Evolutionary conservation across 768 basidiomycete genomes (phyloP).

Genomic region (Lactifluus pinguis): DNA sequence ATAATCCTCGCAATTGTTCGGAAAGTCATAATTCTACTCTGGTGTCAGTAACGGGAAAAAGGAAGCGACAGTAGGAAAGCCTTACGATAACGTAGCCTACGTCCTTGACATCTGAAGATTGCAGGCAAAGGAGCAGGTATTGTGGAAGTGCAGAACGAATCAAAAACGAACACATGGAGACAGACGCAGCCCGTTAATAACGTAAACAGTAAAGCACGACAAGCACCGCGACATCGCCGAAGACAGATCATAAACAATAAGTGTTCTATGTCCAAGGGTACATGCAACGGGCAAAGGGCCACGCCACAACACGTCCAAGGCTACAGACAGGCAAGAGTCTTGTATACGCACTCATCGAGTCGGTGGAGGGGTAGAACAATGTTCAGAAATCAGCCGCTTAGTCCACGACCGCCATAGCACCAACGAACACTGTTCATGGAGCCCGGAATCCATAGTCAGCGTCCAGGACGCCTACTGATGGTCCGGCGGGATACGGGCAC

Average conservation of each 20-base stretch:
- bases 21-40: conserved; percentile 88
- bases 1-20: conserved; percentile 98
- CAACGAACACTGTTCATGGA: conserved; percentile 42
- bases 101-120: conserved; percentile 89
- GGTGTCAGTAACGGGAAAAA: background rate
- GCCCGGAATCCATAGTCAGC: conserved; percentile 30
- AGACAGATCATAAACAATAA: conserved; percentile 28
- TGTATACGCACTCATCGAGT: conserved; percentile 35
- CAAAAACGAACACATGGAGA: conserved; percentile 28
- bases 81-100: conserved; percentile 93
- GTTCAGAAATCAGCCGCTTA: conserved; percentile 30
- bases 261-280: conserved; percentile 32
- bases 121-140: conserved; percentile 22
- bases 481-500: conserved; percentile 19
- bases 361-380: conserved; percentile 31
- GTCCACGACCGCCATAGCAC: conserved; percentile 46
- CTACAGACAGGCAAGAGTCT: conserved; percentile 44
- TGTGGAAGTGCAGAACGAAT: conserved; percentile 22
- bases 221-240: conserved; percentile 42
- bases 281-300: conserved; percentile 28
- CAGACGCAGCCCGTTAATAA: conserved; percentile 42
- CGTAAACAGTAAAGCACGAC: conserved; percentile 28
- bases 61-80: conserved; percentile 19
- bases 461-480: conserved; percentile 18
- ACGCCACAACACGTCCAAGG: conserved; percentile 39